Evolutionary conservation across 1,284 basidiomycete genomes (phyloP), one percentile per base, ranked within the genome.

Genomic region (Peniophora sp.): DNA sequence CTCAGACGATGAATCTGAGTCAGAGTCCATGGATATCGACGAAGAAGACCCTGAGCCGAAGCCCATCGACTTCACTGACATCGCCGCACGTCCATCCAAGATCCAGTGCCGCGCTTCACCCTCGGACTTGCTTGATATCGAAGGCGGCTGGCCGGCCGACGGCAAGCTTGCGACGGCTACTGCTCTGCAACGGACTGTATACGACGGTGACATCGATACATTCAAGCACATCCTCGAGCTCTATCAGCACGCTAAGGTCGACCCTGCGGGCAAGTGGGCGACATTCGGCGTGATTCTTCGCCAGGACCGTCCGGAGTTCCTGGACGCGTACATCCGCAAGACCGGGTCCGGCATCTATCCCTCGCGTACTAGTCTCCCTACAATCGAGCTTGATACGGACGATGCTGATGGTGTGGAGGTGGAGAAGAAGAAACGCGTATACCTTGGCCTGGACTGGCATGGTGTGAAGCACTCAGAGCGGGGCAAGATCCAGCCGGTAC

Each of bases 391-490:
- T 9, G 49, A 53, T 12, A 14, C 42, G 24, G 47, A 53, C 2
- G 55, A 55, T 0, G 55, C 58, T 5, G 51, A 61, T 1, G 22
- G 9, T n/a, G 22, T n/a, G 9, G 8, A 24, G 20, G n/a, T 5
- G 15, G 15, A n/a, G 37, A 41, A 41, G 37, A 15, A 20, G 8
- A 8, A 17, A 8, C 37, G 18, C n/a, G 37, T 17, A n/a, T 41
- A 41, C 15, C 37, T n/a, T 20, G 37, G 37, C n/a, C 37, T 51
- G 15, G 55, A 57, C 3, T 61, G 62, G 1, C 61, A 60, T n/a
- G 79, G 79, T 10, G 79, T 78, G 67, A 81, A 81, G 58, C 67
- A 76, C 3, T 75, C 74, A 0, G 62, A 58, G 52, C 70, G 67
- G 57, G 71, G 70, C 42, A 75, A 79, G 0, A 52, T 54, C 3